phyloP scores from a whole-genome alignment of 768 basidiomycete species.

The Dentipellis fragilis region DNA sequence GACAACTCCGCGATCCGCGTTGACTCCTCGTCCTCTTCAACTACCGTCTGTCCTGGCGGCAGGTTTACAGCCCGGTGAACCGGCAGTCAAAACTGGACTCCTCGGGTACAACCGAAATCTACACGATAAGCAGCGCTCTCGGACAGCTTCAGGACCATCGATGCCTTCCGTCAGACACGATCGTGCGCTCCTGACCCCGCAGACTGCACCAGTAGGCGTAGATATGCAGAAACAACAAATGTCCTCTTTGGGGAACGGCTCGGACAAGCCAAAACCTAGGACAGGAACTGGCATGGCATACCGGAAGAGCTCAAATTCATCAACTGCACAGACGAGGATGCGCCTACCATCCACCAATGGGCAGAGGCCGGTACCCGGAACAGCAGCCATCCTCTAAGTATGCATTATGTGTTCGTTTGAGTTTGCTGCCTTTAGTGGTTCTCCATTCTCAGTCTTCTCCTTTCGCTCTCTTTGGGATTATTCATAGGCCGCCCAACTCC shows the following conservation, averaged over 20 bases:
- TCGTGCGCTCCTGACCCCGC: neutral
- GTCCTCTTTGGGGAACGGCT: slow-evolving; percentile 1
- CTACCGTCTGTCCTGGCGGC: slow-evolving; percentile 3
- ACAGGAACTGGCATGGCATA: slow-evolving; percentile 15
- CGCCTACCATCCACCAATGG: slow-evolving; percentile 4
- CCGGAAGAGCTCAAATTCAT: slow-evolving; percentile 8
- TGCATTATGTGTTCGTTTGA: neutral
- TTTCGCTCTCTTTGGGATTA: neutral
- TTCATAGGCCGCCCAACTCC: neutral
- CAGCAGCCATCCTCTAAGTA: neutral
- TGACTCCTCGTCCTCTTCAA: slow-evolving; percentile 12
- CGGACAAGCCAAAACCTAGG: slow-evolving; percentile 7
- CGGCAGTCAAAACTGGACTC: slow-evolving; percentile 7
- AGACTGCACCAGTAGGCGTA: neutral
- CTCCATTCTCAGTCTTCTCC: neutral
- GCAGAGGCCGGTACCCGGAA: neutral
- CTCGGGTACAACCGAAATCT: slow-evolving; percentile 14
- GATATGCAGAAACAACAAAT: neutral
- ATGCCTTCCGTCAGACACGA: neutral
- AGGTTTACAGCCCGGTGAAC: slow-evolving; percentile 10
- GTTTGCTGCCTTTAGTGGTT: neutral
- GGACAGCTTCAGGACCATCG: slow-evolving; percentile 5
- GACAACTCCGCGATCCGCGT: neutral
- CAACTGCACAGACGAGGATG: slow-evolving; percentile 11
- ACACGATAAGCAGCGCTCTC: slow-evolving; percentile 12